Evolutionary conservation across 257 asterid species (phyloP).

Genomic region (Echites panduratus): DNA sequence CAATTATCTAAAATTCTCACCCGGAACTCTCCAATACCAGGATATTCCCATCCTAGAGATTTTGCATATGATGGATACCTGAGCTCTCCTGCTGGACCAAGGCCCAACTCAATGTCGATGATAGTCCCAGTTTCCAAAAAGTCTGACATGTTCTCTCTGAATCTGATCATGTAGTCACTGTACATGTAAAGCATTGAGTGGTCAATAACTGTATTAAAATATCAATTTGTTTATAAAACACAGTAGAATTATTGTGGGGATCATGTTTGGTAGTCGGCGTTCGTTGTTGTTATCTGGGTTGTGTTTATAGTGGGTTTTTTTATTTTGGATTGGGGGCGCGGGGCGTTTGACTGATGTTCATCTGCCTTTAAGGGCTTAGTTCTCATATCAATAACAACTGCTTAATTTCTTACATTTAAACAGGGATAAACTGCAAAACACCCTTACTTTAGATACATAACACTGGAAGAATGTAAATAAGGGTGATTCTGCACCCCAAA

Average conservation of each 20-base stretch:
- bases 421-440: background rate
- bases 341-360: background rate
- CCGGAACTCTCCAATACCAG: slow-evolving; percentile 84
- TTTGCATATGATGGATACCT: slow-evolving; percentile 74
- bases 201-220: slow-evolving; percentile 1
- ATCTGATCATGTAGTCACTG: slow-evolving; percentile 70
- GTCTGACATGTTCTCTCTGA: slow-evolving; percentile 58
- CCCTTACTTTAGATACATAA: background rate
- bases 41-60: slow-evolving; percentile 74
- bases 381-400: background rate
- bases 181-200: slow-evolving; percentile 40
- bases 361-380: background rate
- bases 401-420: background rate
- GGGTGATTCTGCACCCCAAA: too few species aligned
- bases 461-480: background rate
- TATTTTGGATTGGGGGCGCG: too few species aligned
- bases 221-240: background rate
- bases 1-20: slow-evolving; percentile 20
- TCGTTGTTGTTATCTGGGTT: too few species aligned
- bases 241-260: background rate
- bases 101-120: slow-evolving; percentile 75
- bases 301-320: too few species aligned
- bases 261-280: too few species aligned
- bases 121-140: slow-evolving; percentile 48
- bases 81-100: slow-evolving; percentile 90